Base-by-base conservation (phyloP, 2,329 filamentous ascomycete genomes). In the Orbilia oligospora region DNA sequence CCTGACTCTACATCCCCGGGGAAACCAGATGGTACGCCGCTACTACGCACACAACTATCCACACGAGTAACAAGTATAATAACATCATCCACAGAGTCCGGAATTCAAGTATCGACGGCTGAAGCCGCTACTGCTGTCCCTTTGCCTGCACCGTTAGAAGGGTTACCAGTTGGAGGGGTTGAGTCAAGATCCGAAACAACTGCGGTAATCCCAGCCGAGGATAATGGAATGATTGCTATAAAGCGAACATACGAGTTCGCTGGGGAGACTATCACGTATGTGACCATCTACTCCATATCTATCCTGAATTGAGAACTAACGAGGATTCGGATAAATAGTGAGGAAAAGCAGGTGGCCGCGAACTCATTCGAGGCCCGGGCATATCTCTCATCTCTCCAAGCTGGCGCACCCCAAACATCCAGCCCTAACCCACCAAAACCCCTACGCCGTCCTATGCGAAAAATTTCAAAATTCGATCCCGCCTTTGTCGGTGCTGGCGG, bases 201-300 rank as follows among this genome's bases (percentile, higher is more conserved):
- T 9, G 67, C 73, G 16, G 71, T 53, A 53, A 71, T 77, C 33
- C 73, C 73, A 1, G 36, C 33, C 14, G 67, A 71, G 30, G 56
- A 77, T 51, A 61, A 77, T 56, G 73, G 85, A 86, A 93, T 81
- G 73, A 71, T 77, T 10, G 88, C 87, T 77, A 91, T 93, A 79
- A 91, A 90, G 81, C 89, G 91, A 33, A 91, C 89, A 14, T 93
- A 92, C 84, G 91, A 91, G 81, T 93, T 93, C 81, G 92, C 91
- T 41, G 92, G 91, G 33, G 89, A 91, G 81, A 87, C 91, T 12
- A 90, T 92, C 81, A 91, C 88, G 0, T 77, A 71, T 3, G 73
- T 48, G 10, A 5, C 8, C 18, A 3, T 2, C 0, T 56, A 16
- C 41, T 12, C 4, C 10, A 55, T 53, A 24, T 33, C 14, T 22